phyloP scores from a whole-genome alignment of 225 moss, liverwort and hornwort species.

The Bryoerythrophyllum caledonicum region DNA sequence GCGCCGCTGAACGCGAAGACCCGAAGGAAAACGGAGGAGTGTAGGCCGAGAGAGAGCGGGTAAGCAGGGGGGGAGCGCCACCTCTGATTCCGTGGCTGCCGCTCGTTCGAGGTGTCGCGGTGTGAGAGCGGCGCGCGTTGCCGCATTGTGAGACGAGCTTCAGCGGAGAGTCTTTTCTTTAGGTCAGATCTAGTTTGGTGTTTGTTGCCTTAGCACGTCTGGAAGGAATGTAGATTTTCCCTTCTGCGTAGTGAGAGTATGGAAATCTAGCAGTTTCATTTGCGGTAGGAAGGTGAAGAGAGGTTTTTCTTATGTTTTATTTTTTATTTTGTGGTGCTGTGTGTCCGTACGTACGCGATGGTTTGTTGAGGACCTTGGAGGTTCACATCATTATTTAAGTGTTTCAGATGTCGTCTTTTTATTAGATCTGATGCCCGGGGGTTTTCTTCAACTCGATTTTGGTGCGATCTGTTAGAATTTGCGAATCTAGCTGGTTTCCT shows the following conservation, averaged over 20 bases:
- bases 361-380: no score
- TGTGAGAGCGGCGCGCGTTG: no score
- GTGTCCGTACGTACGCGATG: neutral
- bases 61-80: neutral
- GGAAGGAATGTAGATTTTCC: neutral
- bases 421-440: slow-evolving; percentile 35
- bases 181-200: slow-evolving; percentile 28
- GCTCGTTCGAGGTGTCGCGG: neutral
- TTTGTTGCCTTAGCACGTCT: neutral
- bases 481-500: slow-evolving; percentile 18
- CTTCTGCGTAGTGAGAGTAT: neutral
- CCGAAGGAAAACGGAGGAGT: neutral
- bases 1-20: no score
- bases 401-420: slow-evolving; percentile 19
- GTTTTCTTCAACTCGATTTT: neutral
- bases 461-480: neutral
- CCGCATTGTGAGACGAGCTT: neutral
- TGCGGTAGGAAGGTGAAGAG: neutral
- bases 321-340: neutral
- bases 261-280: no score
- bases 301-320: neutral
- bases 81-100: neutral
- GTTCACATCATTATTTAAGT: neutral
- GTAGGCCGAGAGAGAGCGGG: neutral
- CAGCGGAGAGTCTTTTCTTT: neutral